Conservation (phyloP, 331 rosid genomes). For the Prunus yedoensis region DNA sequence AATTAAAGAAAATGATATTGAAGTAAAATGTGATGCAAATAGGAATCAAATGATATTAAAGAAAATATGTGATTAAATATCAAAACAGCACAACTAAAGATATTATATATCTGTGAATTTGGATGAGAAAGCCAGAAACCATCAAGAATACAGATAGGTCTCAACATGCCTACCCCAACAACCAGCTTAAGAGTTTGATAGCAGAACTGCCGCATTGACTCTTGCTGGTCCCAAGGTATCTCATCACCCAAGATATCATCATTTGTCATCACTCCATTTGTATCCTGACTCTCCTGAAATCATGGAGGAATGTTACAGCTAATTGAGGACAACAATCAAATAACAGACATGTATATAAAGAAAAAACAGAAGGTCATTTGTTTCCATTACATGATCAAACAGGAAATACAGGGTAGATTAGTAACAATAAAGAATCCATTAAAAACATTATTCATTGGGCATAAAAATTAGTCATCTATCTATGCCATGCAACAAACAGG, state of each 20-base stretch:
- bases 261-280: slow-evolving; percentile 63
- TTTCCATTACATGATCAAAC: background rate
- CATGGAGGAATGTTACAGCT: slow-evolving; percentile 17
- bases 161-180: slow-evolving; percentile 61
- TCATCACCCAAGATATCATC: slow-evolving; percentile 97
- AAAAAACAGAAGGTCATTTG: background rate
- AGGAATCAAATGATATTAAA: background rate
- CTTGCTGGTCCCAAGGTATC: slow-evolving; percentile 86
- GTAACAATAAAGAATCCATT: background rate
- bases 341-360: background rate
- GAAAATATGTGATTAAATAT: background rate
- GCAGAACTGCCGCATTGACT: slow-evolving; percentile 75
- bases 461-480: background rate
- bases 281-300: slow-evolving; percentile 64
- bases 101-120: background rate
- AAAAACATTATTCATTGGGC: background rate
- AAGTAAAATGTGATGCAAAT: slow-evolving; percentile 22
- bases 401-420: background rate
- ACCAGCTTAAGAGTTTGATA: slow-evolving; percentile 74
- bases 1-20: slow-evolving; percentile 31
- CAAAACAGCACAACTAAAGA: background rate
- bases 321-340: slow-evolving; percentile 1
- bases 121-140: background rate
- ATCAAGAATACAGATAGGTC: slow-evolving; percentile 14
- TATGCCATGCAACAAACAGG: background rate